phyloP scores from a whole-genome alignment of 2,329 filamentous ascomycete species.

The Fusarium decemcellulare region DNA sequence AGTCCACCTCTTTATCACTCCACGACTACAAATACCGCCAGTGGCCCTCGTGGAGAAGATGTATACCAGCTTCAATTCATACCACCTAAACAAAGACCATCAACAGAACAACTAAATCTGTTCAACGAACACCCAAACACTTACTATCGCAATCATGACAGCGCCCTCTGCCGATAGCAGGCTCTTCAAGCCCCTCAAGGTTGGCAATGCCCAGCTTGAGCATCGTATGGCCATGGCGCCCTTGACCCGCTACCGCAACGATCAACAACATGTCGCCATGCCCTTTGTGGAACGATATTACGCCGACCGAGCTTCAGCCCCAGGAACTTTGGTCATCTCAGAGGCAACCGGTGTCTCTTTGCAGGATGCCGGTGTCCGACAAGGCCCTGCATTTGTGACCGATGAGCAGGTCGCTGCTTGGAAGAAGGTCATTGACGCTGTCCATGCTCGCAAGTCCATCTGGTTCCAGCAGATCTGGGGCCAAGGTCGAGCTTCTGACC shows the following conservation, averaged over 20 bases:
- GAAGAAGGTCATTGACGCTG: slow-evolving; percentile 45
- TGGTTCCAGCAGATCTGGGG: slow-evolving; percentile 48
- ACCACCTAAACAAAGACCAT: too few species aligned
- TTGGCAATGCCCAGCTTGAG: slow-evolving; percentile 37
- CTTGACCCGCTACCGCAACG: slow-evolving; percentile 64
- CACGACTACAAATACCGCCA: too few species aligned
- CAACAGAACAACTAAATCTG: too few species aligned
- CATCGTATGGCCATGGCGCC: slow-evolving; percentile 46
- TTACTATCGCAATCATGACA: slow-evolving; percentile 23
- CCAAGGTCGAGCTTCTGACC: slow-evolving; percentile 39
- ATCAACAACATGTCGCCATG: slow-evolving; percentile 53
- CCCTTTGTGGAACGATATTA: slow-evolving; percentile 49
- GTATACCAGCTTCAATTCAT: too few species aligned
- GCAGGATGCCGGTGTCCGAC: slow-evolving; percentile 28
- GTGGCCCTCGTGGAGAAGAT: too few species aligned
- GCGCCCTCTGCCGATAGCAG: slow-evolving; percentile 29
- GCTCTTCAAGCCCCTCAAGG: slow-evolving; percentile 43
- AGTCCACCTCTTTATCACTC: too few species aligned
- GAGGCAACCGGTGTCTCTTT: slow-evolving; percentile 49
- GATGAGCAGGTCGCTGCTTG: slow-evolving; percentile 46
- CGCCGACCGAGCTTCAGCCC: slow-evolving; percentile 54
- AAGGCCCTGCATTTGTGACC: slow-evolving; percentile 30
- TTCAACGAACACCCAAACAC: not conserved
- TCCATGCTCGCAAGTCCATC: slow-evolving; percentile 48
- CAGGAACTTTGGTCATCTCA: slow-evolving; percentile 58